A percentile compares a stretch with the other conserved stretches of the same genome.
phyloP scores from a whole-genome alignment of 2,329 filamentous ascomycete species.

The Talaromyces sp. region DNA sequence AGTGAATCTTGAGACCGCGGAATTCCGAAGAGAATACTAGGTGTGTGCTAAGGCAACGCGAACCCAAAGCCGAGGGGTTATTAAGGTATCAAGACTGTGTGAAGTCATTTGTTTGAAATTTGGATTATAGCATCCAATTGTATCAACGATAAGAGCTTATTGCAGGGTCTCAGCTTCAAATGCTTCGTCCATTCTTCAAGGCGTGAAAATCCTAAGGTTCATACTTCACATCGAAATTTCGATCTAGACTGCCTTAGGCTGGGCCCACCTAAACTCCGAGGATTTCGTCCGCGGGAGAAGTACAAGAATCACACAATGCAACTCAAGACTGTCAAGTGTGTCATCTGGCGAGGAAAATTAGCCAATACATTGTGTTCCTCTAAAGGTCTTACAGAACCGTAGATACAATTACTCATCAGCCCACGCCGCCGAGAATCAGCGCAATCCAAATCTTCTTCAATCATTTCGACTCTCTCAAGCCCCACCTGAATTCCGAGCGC shows the following conservation, averaged over 20 bases:
- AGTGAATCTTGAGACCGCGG: background rate
- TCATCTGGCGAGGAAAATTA: background rate
- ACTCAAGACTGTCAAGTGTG: background rate
- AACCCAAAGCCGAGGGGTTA: too few relatives aligned
- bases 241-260: background rate
- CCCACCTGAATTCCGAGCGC: conserved; percentile 13
- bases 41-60: too few relatives aligned
- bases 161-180: too few relatives aligned
- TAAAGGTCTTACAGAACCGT: background rate
- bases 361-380: background rate
- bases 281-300: background rate
- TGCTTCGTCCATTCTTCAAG: too few relatives aligned
- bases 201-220: background rate
- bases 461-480: background rate
- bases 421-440: background rate
- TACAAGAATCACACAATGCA: background rate
- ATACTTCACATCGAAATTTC: background rate
- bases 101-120: too few relatives aligned
- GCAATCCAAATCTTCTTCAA: background rate
- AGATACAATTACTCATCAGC: background rate
- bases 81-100: too few relatives aligned
- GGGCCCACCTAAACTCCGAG: conserved; percentile 14
- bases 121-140: too few relatives aligned
- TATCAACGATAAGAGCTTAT: background rate
- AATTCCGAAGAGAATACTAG: background rate